Evolutionary conservation across 306 rosid species (phyloP), one percentile per base, ranked within the genome.

Genomic region (Pyrus pyrifolia): DNA sequence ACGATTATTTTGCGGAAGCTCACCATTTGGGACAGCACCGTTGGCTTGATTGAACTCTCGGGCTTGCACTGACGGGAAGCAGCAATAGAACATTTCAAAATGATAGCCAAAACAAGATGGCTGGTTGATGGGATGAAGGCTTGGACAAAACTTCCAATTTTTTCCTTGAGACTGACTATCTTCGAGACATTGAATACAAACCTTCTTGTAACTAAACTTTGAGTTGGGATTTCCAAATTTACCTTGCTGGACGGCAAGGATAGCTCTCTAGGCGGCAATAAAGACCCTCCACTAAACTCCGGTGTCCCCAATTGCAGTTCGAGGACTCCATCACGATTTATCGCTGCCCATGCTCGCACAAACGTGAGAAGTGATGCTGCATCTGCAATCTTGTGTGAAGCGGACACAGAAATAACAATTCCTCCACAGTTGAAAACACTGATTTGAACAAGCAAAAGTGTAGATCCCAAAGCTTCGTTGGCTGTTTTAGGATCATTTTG

Each of bases 141-240:
- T 14, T 23, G 35, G 57, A 68, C 51, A 40, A 15, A 8, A 44
- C 51, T 4, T 11, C 33, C 57, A 23, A 44, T 17, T 52, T 58
- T 33, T 4, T 44, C 77, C 57, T 79, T 62, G 19, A 80, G 80
- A 38, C 25, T 21, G 6, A 27, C 62, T 8, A 70, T 19, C 49
- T 75, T 80, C 5, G 80, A 38, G 11, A 29, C 55, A 5, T 70
- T 61, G 30, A 80, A 80, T 33, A 80, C 61, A 1, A 70, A 80
- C 76, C 76, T 62, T 29, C 59, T 49, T 14, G 67, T 23, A 0
- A 31, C 12, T 27, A 13, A 59, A 23, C 13, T 73, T 44, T 35
- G 35, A 42, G 5, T 45, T 8, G 14, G 31, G 11, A 21, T 14
- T 23, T 46, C 51, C 17, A 38, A 17, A 4, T 7, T 65, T 5